Evolutionary conservation across 495 filamentous ascomycete species (phyloP).

Genomic region (Ramalina intermedia): DNA sequence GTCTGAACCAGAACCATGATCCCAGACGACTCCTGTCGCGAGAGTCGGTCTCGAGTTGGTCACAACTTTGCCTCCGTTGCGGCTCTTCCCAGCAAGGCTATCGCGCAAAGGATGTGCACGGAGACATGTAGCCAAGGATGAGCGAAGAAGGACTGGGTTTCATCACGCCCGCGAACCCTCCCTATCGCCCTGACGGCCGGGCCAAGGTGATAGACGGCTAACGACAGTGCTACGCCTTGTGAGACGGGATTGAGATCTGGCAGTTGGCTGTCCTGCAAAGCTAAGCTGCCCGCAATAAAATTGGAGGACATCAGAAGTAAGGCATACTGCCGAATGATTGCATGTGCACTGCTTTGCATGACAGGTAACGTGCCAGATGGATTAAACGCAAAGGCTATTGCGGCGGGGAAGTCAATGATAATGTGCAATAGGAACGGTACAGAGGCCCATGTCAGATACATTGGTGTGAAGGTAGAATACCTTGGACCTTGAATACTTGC

Average conservation of each 20-base stretch:
- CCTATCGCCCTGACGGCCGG: slow-evolving; percentile 17
- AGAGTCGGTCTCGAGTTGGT: not conserved
- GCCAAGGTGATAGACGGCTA: slow-evolving; percentile 23
- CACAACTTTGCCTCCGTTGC: not conserved
- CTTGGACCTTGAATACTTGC: no score
- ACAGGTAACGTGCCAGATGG: slow-evolving; percentile 18
- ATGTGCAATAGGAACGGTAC: slow-evolving; percentile 20
- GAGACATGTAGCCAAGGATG: slow-evolving; percentile 7
- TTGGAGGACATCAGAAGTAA: slow-evolving; percentile 18
- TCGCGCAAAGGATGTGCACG: slow-evolving; percentile 2
- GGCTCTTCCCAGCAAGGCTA: not conserved
- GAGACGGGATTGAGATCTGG: slow-evolving; percentile 4
- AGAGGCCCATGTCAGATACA: not conserved
- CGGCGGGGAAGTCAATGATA: slow-evolving; percentile 21
- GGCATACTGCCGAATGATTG: slow-evolving; percentile 24
- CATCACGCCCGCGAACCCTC: not conserved
- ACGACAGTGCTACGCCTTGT: slow-evolving; percentile 14
- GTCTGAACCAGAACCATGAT: not conserved
- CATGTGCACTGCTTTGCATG: slow-evolving; percentile 16
- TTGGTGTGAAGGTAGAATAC: no score
- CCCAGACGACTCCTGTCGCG: not conserved
- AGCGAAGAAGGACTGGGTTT: not conserved
- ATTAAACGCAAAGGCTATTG: slow-evolving; percentile 19
- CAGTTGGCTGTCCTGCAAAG: not conserved
- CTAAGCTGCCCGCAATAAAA: slow-evolving; percentile 20